Conservation (phyloP, 345 rosid species). For the Stellera chamaejasme region DNA sequence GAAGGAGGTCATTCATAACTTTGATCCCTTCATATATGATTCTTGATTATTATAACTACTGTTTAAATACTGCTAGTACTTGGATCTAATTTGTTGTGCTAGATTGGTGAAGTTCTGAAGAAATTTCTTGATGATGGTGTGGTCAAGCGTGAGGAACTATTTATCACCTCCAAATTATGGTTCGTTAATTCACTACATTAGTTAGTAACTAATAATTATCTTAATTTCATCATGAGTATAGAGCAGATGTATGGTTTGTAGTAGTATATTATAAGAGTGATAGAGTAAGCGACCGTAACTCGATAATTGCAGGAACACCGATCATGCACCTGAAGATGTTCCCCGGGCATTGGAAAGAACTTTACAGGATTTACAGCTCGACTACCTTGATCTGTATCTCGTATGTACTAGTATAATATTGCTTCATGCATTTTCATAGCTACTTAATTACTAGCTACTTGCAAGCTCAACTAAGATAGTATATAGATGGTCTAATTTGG, state of each 20-base stretch:
- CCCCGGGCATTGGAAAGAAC: constrained; percentile 44
- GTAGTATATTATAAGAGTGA: too few relatives aligned
- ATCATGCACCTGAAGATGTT: constrained; percentile 63
- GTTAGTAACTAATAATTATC: background rate
- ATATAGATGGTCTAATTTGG: background rate
- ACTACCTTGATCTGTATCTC: constrained; percentile 62
- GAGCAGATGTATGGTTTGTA: background rate
- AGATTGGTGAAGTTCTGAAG: constrained; percentile 58
- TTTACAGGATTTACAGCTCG: constrained; percentile 50
- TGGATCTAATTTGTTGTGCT: constrained; percentile 9
- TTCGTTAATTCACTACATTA: constrained; percentile 10
- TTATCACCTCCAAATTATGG: constrained; percentile 75
- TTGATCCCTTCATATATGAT: too few relatives aligned
- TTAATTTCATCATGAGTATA: background rate
- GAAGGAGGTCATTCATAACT: constrained; percentile 41
- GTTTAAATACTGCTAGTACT: too few relatives aligned
- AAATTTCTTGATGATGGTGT: constrained; percentile 57
- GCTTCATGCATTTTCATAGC: background rate
- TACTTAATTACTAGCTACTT: too few relatives aligned
- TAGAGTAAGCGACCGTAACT: background rate
- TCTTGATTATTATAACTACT: too few relatives aligned
- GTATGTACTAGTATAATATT: constrained; percentile 22
- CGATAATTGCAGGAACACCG: constrained; percentile 31
- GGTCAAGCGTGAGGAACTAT: constrained; percentile 60
- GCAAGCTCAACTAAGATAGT: too few relatives aligned